phyloP scores from a whole-genome alignment of 1,139 yeast genomes.

The Geotrichum fermentans region DNA sequence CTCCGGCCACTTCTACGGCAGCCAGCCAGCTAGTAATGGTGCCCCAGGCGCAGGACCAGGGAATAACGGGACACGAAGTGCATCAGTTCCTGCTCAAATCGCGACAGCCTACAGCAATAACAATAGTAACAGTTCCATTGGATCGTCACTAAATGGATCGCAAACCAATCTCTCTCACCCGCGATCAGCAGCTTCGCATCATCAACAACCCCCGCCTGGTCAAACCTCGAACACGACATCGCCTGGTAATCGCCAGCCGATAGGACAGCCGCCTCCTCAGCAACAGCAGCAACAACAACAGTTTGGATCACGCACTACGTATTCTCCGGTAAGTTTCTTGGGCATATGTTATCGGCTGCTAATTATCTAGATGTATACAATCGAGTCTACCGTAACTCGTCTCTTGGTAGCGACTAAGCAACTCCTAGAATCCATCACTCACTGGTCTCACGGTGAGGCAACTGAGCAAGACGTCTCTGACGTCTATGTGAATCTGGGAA shows the following conservation, averaged over 20 bases:
- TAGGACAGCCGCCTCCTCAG: neutral
- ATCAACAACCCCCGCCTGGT: constrained; percentile 3
- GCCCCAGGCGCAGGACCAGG: constrained; percentile 1
- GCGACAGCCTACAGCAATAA: neutral
- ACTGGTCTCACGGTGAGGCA: constrained; percentile 81
- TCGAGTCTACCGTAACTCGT: constrained; percentile 78
- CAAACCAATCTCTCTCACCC: constrained; percentile 11
- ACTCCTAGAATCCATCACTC: constrained; percentile 74
- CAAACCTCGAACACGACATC: neutral
- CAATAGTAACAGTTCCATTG: constrained; percentile 9
- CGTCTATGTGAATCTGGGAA: constrained; percentile 87
- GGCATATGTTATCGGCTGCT: neutral
- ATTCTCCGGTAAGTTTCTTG: constrained; percentile 12
- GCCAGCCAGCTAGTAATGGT: constrained; percentile 1
- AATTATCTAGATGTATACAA: constrained; percentile 48
- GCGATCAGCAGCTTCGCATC: neutral
- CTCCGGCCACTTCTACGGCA: neutral
- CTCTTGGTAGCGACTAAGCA: constrained; percentile 86
- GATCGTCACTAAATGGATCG: constrained; percentile 17
- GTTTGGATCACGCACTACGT: neutral
- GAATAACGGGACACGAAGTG: constrained; percentile 13
- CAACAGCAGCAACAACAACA: neutral
- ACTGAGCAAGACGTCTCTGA: constrained; percentile 84
- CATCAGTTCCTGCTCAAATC: constrained; percentile 16
- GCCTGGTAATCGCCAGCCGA: constrained; percentile 4